Base-by-base conservation (phyloP, 352 stramenopile species). In the Pythium guiyangense region DNA sequence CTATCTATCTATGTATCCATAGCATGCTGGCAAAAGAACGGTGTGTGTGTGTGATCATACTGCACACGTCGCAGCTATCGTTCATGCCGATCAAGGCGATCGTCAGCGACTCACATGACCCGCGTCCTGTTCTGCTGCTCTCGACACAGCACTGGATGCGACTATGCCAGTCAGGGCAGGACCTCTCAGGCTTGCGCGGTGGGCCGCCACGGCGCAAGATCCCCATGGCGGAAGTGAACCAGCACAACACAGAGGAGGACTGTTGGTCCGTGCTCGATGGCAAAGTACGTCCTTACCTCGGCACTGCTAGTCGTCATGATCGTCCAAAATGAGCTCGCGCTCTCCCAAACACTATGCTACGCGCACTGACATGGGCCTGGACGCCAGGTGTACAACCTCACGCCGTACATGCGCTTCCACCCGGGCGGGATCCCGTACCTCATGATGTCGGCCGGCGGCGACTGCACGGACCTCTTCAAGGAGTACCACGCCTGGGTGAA, bases 401-500 rank as follows among this genome's bases (percentile, higher is more conserved):
- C 92, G 37, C 86, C 94, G 10, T 99, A 99, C 80, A 71, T 99
- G 51, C 79, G 87, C 54, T 99, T 98, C 75, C 97, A 99, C 76
- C 97, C 97, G 3, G 97, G 97, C n/a, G 97, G 97, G 27, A 64
- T 96, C 46, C 67, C 78, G 22, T 96, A 98, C 69, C 75, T 99
- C 20, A 84, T 98, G 66, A 71, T 88, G 52, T 73, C 71, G 17
- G 92, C 89, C 11, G 97, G 96, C n/a, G 88, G 79, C 18, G 96
- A 99, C 79, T 97, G 81, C 56, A 98, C 96, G 3, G 78, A 77
- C 29, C 69, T 99, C 8, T 99, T 99, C 73, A 96, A 98, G 60
- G 97, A 98, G 67, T 96, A 97, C 67, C 96, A 99, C 70, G 66
- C 74, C 22, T 98, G 96, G 93, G 90, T 98, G 20, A 98, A 98